phyloP scores from a whole-genome alignment of 164 flowering plant genomes.

The Hamamelis virginiana region DNA sequence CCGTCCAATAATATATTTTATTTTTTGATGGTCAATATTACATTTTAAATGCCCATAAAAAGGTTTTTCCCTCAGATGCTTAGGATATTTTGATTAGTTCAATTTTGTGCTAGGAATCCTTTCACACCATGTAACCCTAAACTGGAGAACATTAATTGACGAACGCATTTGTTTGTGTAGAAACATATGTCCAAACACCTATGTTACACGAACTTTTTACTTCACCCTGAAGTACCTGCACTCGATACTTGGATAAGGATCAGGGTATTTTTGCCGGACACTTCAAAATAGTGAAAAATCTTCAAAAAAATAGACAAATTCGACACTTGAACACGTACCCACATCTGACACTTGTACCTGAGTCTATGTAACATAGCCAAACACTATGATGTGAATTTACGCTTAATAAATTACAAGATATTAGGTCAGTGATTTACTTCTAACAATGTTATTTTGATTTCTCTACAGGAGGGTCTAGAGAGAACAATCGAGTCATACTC shows the following conservation, averaged over 20 bases:
- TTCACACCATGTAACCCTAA: not conserved
- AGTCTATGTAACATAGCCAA: too few relatives aligned
- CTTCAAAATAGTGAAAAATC: too few relatives aligned
- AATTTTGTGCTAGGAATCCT: not conserved
- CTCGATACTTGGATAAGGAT: too few relatives aligned
- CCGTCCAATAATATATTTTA: not conserved
- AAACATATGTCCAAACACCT: too few relatives aligned
- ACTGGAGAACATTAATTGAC: not conserved
- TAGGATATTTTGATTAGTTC: not conserved
- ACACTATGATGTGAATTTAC: not conserved
- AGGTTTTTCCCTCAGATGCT: not conserved
- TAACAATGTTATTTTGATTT: not conserved
- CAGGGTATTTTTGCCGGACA: too few relatives aligned
- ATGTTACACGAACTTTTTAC: too few relatives aligned
- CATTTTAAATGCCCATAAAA: not conserved
- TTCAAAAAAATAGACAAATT: too few relatives aligned
- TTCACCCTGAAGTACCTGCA: too few relatives aligned
- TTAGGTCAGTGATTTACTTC: not conserved
- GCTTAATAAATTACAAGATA: not conserved
- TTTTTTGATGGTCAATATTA: not conserved
- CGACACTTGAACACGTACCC: too few relatives aligned
- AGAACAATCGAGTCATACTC: conserved; percentile 82
- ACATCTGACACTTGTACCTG: too few relatives aligned
- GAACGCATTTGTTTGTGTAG: not conserved
- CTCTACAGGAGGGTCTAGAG: conserved; percentile 73